Base-by-base conservation (phyloP, 2,329 filamentous ascomycete species). In the Ceratocystiopsis minuta region DNA sequence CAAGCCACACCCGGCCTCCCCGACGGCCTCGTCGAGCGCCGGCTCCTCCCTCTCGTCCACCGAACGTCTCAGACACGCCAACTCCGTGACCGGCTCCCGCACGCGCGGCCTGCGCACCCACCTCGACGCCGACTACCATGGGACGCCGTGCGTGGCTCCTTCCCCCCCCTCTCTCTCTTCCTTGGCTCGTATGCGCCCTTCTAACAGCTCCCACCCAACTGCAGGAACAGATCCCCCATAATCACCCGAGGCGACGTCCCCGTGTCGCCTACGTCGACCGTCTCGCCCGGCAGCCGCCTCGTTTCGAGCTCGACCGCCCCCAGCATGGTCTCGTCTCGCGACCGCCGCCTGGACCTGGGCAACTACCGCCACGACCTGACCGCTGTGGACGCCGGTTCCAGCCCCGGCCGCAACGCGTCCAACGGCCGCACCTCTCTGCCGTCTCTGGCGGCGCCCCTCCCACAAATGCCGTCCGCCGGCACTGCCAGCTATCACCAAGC, bases 311-410 rank as follows among this genome's bases (percentile, higher is more conserved):
- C 60, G 50, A 57, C 60, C 47, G 52, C 63, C 38, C 56, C 59
- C 47, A 60, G 61, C 44, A 60, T 58, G 52, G 61, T 63, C 49
- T 64, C 70, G 49, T 57, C 63, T 49, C 71, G 70, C 63, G 71
- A 72, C 48, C 70, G 66, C 52, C 64, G 68, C 50, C 70, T 66
- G 61, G 75, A 79, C 54, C 68, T 82, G 51, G 65, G 66, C 55
- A 78, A 80, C 56, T 79, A 83, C 56, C 75, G 78, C 53, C 79
- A 78, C 61, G 78, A 84, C 52, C 69, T 83, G 43, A 69, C 75
- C 51, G 71, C 78, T 45, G 65, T 83, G 52, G 77, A 83, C 4
- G 24, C 6, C 7, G 24, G 36, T 2, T 10, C 16, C 9, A 28
- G 36, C 6, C 18, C 38, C 14, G 32, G 34, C 31, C 63, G 60